A percentile compares a stretch with the other conserved stretches of the same genome.
Evolutionary conservation across 2,329 filamentous ascomycete species (phyloP).

Genomic region (Coniochaeta prunicola): DNA sequence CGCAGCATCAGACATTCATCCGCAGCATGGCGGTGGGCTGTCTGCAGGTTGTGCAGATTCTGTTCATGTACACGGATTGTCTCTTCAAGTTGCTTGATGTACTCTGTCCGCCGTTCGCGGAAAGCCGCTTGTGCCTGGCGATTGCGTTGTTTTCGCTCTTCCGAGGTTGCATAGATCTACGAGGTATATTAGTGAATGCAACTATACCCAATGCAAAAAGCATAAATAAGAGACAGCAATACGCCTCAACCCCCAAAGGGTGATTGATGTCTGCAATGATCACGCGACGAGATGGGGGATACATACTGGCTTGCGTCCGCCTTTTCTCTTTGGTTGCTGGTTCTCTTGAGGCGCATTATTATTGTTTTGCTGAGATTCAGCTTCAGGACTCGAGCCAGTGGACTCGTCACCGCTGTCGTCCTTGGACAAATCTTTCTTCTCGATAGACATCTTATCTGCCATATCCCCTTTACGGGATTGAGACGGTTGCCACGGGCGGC

Average conservation of each 20-base stretch:
- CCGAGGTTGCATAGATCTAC: conserved; percentile 96
- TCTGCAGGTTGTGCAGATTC: conserved; percentile 83
- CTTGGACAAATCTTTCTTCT: conserved; percentile 48
- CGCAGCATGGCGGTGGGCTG: conserved; percentile 86
- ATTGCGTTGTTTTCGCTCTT: conserved; percentile 96
- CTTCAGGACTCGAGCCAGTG: conserved; percentile 51
- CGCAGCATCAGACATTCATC: conserved; percentile 97
- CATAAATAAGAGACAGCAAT: too few relatives aligned
- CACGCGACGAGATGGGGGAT: background rate
- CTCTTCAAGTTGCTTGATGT: conserved; percentile 97
- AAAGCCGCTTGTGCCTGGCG: conserved; percentile 96
- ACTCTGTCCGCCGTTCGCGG: conserved; percentile 91
- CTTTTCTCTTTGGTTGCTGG: conserved; percentile 85
- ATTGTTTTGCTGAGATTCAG: conserved; percentile 31
- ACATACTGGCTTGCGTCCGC: conserved; percentile 89
- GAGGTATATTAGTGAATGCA: background rate
- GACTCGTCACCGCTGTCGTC: conserved; percentile 54
- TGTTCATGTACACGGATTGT: conserved; percentile 97
- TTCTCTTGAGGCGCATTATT: conserved; percentile 36
- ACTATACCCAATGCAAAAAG: background rate
- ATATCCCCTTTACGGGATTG: conserved; percentile 34
- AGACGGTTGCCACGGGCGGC: conserved; percentile 34
- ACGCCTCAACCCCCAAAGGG: too few relatives aligned
- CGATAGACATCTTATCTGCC: conserved; percentile 62
- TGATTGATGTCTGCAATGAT: conserved; percentile 10